Conservation (phyloP, 2,329 filamentous ascomycete genomes). For the Pyrenochaeta sp. region DNA sequence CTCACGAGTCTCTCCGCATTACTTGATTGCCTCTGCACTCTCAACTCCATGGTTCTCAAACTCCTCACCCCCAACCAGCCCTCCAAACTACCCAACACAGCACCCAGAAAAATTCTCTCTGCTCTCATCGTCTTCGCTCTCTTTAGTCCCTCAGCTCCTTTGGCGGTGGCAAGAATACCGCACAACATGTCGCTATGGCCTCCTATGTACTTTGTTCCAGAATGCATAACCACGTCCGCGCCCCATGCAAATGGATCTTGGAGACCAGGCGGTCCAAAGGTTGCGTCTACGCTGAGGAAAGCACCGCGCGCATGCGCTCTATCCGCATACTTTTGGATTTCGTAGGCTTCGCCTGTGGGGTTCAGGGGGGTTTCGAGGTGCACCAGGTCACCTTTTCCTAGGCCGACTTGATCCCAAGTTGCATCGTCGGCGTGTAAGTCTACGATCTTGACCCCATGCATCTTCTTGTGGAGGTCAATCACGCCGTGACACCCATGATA, state of each 20-base stretch:
- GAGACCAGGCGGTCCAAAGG: slow-evolving; percentile 89
- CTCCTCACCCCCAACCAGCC: slow-evolving; percentile 91
- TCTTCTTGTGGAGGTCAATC: slow-evolving; percentile 74
- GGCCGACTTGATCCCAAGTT: slow-evolving; percentile 69
- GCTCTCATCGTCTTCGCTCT: slow-evolving; percentile 61
- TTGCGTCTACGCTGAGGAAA: slow-evolving; percentile 84
- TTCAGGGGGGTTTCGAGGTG: slow-evolving; percentile 95
- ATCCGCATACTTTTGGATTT: slow-evolving; percentile 75
- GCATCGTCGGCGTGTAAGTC: slow-evolving; percentile 62
- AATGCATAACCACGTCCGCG: slow-evolving; percentile 89
- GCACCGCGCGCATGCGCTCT: slow-evolving; percentile 78
- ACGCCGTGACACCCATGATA: slow-evolving; percentile 97
- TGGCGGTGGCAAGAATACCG: slow-evolving; percentile 76
- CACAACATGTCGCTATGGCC: slow-evolving; percentile 94
- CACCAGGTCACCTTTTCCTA: slow-evolving; percentile 82
- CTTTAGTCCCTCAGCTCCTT: slow-evolving; percentile 35
- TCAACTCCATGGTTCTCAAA: slow-evolving; percentile 83
- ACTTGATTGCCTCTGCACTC: slow-evolving; percentile 78
- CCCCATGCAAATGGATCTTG: slow-evolving; percentile 85
- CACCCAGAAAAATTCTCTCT: slow-evolving; percentile 81
- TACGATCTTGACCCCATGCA: slow-evolving; percentile 78
- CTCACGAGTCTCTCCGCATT: slow-evolving; percentile 74
- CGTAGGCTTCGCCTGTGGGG: slow-evolving; percentile 81
- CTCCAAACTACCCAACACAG: slow-evolving; percentile 88
- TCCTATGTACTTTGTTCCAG: slow-evolving; percentile 94